Base-by-base conservation (phyloP, 306 rosid genomes). In the Crataegus laevigata region DNA sequence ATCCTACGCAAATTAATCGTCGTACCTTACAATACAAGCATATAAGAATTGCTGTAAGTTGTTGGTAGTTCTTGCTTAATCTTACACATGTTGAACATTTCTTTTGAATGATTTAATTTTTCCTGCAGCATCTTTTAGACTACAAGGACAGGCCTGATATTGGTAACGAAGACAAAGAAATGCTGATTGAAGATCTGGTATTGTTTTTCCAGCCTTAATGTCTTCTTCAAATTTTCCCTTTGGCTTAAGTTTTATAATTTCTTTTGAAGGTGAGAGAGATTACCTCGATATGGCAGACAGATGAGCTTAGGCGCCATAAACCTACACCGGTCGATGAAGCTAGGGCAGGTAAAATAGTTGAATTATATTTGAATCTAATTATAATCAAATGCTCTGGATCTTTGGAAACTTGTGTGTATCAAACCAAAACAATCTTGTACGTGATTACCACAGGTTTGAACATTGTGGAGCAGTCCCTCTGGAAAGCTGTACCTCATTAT, bases 321-420 rank as follows among this genome's bases (percentile, higher is more conserved):
- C 98, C 98, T 72, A 91, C 98, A 40, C 96, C 98, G 22, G 98
- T 91, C 68, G 98, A 93, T 84, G 98, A 93, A 88, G 98, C 98
- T 66, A 89, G 93, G 81, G 93, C 98, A 71, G 98, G 98, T 91
- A 84, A 75, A 74, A 68, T 75, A 62, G 69, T 77, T 70, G 71
- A 80, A 36, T 79, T 65, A n/a, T 34, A 75, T 62, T 51, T 15
- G 68, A 30, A 30, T 9, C 43, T 30, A 63, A 54, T 50, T 75
- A 75, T 72, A 68, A 57, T 63, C 28, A 71, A 15, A 19, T 62
- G 47, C 28, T 69, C 73, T 42, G 69, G 54, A 51, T 63, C 25
- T 63, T 68, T 65, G 38, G 12, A 18, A 75, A 58, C 47, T 34
- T 64, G 54, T 42, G 71, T 28, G 66, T 60, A 47, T 68, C 72